Conservation (phyloP, 1,284 basidiomycete species). For the Athelia psychrophila region DNA sequence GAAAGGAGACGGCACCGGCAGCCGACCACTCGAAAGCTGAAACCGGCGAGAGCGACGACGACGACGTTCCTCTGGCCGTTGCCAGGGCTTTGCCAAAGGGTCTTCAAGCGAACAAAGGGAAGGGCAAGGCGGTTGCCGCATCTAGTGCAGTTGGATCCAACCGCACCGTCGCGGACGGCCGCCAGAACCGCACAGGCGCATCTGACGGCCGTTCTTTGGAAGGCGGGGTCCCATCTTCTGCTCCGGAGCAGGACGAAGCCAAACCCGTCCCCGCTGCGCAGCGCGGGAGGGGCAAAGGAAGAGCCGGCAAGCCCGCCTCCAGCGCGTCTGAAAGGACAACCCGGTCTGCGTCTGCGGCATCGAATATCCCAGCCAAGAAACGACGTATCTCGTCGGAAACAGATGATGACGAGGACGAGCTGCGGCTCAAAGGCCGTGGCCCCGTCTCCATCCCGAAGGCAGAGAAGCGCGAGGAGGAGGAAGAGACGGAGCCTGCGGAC, state of each 20-base stretch:
- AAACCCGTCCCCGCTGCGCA: neutral
- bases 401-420: conserved; percentile 16
- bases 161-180: neutral
- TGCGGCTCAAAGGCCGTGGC: conserved; percentile 7
- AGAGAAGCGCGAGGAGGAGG: conserved; percentile 34
- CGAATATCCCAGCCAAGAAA: neutral
- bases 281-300: neutral
- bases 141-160: neutral
- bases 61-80: conserved; percentile 41
- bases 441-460: conserved; percentile 7
- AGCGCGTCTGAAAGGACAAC: neutral
- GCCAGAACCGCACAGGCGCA: neutral
- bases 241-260: conserved; percentile 30
- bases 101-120: conserved; percentile 10
- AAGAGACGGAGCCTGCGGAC: conserved; percentile 44
- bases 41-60: conserved; percentile 35
- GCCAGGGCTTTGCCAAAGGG: conserved; percentile 7
- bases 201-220: conserved; percentile 8
- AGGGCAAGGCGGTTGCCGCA: conserved; percentile 12
- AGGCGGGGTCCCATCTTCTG: conserved; percentile 30
- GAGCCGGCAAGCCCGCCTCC: neutral
- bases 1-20: conserved; percentile 9
- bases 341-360: neutral
- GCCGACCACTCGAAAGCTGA: conserved; percentile 24
- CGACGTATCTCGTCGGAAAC: neutral